Percentiles rank a stretch among this genome's conserved stretches.
Evolutionary conservation across 345 rosid genomes (phyloP).

Genomic region (Hibiscus syriacus): DNA sequence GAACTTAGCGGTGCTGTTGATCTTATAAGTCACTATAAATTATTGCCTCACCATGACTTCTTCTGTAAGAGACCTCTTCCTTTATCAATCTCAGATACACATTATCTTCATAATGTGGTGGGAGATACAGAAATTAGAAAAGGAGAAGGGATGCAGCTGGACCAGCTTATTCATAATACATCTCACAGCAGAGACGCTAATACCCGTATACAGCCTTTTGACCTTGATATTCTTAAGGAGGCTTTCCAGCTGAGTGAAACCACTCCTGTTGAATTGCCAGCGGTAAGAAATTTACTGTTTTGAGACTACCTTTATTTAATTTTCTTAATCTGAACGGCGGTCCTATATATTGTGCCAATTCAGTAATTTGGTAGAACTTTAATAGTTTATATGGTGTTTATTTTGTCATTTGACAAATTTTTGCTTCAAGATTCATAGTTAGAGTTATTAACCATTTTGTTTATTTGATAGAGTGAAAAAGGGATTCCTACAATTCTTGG

Average conservation of each 20-base stretch:
- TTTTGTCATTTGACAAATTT: not conserved
- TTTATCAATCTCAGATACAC: conserved; percentile 58
- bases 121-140: conserved; percentile 31
- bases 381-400: not conserved
- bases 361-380: not conserved
- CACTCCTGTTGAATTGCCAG: conserved; percentile 54
- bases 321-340: not conserved
- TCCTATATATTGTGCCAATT: not conserved
- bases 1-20: conserved; percentile 1
- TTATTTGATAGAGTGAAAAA: conserved; percentile 53
- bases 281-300: conserved; percentile 33
- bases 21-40: not conserved
- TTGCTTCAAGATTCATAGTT: not conserved
- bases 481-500: conserved; percentile 69
- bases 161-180: conserved; percentile 55
- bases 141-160: conserved; percentile 90
- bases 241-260: conserved; percentile 72
- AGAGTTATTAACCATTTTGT: not conserved
- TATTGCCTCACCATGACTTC: not conserved
- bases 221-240: conserved; percentile 19
- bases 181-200: conserved; percentile 36
- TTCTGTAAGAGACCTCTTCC: conserved; percentile 35
- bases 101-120: conserved; percentile 73
- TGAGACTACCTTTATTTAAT: not conserved
- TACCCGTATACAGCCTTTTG: conserved; percentile 58